Evolutionary conservation across 2,329 filamentous ascomycete genomes (phyloP), one percentile per base, ranked within the genome.

Genomic region (Sporothrix brasiliensis): DNA sequence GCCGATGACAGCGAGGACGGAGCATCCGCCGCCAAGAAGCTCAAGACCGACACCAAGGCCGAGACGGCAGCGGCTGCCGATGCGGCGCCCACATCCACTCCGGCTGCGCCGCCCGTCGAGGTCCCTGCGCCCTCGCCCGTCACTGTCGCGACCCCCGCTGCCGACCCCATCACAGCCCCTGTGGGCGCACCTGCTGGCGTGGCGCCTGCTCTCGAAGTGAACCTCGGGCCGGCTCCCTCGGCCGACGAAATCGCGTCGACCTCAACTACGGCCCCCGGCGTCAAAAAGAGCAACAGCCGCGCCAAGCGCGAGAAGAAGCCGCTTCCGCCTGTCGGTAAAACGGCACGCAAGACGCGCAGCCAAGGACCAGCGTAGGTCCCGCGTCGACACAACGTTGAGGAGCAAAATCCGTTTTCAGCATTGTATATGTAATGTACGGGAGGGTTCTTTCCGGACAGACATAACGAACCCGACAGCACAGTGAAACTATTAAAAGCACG

Each of bases 281-380:
- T 67, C n/a, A 77, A 77, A 73, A 75, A 74, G 66, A 72, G 60
- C 72, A 73, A 67, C 71, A 58, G 56, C 58, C 69, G 71, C 24
- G 30, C 73, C 56, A 75, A 74, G 70, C 67, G 69, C n/a, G 75
- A 77, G 70, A 77, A 77, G 74, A 77, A 77, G 34, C 56, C 70
- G 3, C 67, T 74, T 6, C 74, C 76, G 13, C 71, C 77, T 0
- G 77, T 79, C 7, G 80, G 80, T 16, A 74, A 73, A 69, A 80
- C 80, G 4, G 76, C 76, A 13, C 77, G 80, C 27, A 81, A 80
- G 76, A 82, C 80, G 1, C 77, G 80, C 67, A 82, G 80, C 72
- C 80, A 82, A 70, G 79, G 78, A 3, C 75, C 71, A 4, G 70
- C 71, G 30, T 69, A 34, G 5, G 13, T 50, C 7, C 39, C 2